phyloP scores from a whole-genome alignment of 352 stramenopile species.

The Phytopythium helicoides region DNA sequence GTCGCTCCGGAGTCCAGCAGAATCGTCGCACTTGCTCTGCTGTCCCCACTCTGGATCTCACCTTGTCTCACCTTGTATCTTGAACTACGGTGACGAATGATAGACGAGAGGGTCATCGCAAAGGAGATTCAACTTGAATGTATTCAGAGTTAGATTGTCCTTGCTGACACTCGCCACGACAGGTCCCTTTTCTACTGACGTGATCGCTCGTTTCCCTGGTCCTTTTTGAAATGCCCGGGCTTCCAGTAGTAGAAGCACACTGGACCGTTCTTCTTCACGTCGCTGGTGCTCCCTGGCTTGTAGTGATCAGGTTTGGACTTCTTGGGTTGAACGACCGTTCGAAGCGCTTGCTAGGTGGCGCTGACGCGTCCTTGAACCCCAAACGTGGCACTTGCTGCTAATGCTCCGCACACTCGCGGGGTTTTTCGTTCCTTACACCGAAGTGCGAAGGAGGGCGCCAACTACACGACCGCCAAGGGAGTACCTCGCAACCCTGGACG shows the following conservation, averaged over 20 bases:
- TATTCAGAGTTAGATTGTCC: conserved; percentile 12
- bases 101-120: conserved; percentile 17
- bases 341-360: too few species aligned
- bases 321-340: conserved; percentile 8
- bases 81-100: conserved; percentile 8
- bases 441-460: too few species aligned
- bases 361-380: neutral
- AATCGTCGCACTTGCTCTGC: conserved; percentile 5
- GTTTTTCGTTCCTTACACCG: neutral
- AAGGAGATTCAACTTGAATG: conserved; percentile 15
- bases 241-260: conserved; percentile 11
- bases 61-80: neutral
- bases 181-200: conserved; percentile 15
- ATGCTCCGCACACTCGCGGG: conserved; percentile 7
- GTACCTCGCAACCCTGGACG: too few species aligned
- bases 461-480: too few species aligned
- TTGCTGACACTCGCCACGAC: conserved; percentile 8
- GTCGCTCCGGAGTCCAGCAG: conserved; percentile 12
- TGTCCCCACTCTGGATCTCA: neutral
- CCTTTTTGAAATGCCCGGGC: conserved; percentile 4
- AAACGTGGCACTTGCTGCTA: conserved; percentile 4
- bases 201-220: conserved; percentile 13
- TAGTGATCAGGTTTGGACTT: conserved; percentile 10
- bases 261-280: conserved; percentile 6
- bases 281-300: neutral